Evolutionary conservation across 2,329 filamentous ascomycete genomes (phyloP), one percentile per base, ranked within the genome.

Genomic region (Phialocephala sp.): DNA sequence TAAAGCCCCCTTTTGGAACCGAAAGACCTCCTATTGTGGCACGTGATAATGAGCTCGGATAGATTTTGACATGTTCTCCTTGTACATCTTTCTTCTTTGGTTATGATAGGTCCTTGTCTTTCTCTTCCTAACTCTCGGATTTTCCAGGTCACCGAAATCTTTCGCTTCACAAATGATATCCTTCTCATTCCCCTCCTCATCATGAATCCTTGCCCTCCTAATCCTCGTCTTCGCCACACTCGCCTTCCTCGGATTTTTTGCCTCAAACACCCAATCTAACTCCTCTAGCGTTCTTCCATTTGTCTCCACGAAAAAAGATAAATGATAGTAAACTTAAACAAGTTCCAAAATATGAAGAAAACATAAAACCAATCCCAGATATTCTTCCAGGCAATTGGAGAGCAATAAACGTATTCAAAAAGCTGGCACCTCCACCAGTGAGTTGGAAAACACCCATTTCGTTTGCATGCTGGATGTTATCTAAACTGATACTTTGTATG

Each of bases 221-320:
- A 45, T 45, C 43, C 43, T 45, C 43, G 43, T 45, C 43, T 45
- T 45, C 12, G 43, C 43, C 18, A 20, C n/a, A 35, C 54, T 59
- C 35, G 56, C 57, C 24, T 64, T 60, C 20, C 43, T 56, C 12
- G 63, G 63, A 57, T 65, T 65, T 20, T 6, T 6, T 6, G 63
- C 63, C 11, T 72, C 67, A 64, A 84, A 84, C 35, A 87, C 84
- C 63, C 81, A 81, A 8, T 82, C 81, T 63, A 87, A 66, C 72
- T 87, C 84, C 75, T 87, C 85, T 37, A 87, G 77, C 24, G 83
- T 82, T 5, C 80, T 75, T n/a, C 79, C 79, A 71, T 82, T 82
- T 1, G 81, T 82, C 72, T 82, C 80, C 0, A 79, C 80, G 69
- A 80, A 86, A 69, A 80, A 68, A 85, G 82, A 70, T 83, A 87